Evolutionary conservation across 768 basidiomycete species (phyloP).

Genomic region (Boletus sp.): DNA sequence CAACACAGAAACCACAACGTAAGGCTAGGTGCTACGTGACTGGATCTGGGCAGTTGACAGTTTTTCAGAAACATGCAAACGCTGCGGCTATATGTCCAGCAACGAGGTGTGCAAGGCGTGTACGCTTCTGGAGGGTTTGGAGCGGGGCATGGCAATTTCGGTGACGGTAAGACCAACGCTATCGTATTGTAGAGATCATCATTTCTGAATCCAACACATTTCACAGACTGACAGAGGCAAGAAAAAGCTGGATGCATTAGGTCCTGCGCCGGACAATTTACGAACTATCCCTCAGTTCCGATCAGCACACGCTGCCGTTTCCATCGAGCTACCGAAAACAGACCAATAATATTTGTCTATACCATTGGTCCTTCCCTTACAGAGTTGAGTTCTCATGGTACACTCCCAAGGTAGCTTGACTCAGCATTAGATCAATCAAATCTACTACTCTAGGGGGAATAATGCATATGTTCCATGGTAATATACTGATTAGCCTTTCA

Average conservation of each 20-base stretch:
- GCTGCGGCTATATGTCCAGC: constrained; percentile 95
- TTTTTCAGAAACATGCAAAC: constrained; percentile 75
- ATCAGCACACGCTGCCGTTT: constrained; percentile 39
- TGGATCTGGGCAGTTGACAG: not conserved
- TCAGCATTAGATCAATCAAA: constrained; percentile 2
- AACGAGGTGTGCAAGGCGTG: constrained; percentile 98
- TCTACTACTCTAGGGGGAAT: not conserved
- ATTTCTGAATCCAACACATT: constrained; percentile 13
- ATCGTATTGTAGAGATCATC: not conserved
- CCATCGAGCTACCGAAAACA: constrained; percentile 37
- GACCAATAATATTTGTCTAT: not conserved
- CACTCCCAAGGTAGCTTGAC: not conserved
- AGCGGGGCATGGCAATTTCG: constrained; percentile 71
- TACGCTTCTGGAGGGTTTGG: constrained; percentile 84
- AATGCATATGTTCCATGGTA: not conserved
- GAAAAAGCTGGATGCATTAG: constrained; percentile 59
- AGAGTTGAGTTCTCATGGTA: not conserved
- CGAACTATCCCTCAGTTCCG: constrained; percentile 77
- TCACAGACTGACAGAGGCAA: constrained; percentile 66
- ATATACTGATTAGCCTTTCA: not conserved
- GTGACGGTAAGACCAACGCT: constrained; percentile 50
- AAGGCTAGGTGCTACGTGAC: constrained; percentile 31
- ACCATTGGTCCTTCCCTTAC: not conserved
- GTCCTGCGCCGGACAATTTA: constrained; percentile 61
- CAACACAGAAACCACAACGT: constrained; percentile 84